Evolutionary conservation across 2,329 filamentous ascomycete species (phyloP), one percentile per base, ranked within the genome.

Genomic region (Fusarium tjaetaba): DNA sequence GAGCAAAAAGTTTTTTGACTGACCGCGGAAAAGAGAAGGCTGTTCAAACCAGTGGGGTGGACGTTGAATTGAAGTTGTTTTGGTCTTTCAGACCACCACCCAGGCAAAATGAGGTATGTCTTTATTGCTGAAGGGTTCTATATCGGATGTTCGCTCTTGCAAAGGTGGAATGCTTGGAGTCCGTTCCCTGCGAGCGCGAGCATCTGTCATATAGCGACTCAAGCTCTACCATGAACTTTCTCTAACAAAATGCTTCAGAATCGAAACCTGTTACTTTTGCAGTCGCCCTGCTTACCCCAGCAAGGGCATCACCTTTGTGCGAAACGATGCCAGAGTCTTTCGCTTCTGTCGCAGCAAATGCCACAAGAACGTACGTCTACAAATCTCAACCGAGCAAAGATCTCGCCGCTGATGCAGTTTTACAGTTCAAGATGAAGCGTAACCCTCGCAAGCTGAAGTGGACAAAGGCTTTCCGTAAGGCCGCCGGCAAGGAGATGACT

Each of bases 401-500:
- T 24, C 32, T 30, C 48, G 58, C 46, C 49, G 53, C 72, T 70
- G 60, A 74, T 67, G 60, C 32, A 41, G 9, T 41, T 43, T 28
- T 59, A 67, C 75, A 91, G 88, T 97, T 97, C 90, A 96, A 97
- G 86, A 97, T 97, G 94, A 97, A 97, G 93, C 92, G 96, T 76
- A 98, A 98, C 86, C 95, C 96, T 41, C 92, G 96, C 82, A 97
- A 98, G 85, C 90, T 98, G 78, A 96, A 95, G 85, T 98, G 96
- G 96, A 98, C 96, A 72, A 97, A 98, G 88, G 91, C 94, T 59
- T 96, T 95, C 89, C 93, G 95, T 80, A 92, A 92, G 81, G 82
- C 82, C 24, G 92, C 93, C 65, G 94, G 94, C 86, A 97, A 95
- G 86, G 88, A 91, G 81, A 91, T 97, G 94, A 93, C 94, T 65